Base-by-base conservation (phyloP, 2,329 filamentous ascomycete species). In the Fusarium tricinctum region DNA sequence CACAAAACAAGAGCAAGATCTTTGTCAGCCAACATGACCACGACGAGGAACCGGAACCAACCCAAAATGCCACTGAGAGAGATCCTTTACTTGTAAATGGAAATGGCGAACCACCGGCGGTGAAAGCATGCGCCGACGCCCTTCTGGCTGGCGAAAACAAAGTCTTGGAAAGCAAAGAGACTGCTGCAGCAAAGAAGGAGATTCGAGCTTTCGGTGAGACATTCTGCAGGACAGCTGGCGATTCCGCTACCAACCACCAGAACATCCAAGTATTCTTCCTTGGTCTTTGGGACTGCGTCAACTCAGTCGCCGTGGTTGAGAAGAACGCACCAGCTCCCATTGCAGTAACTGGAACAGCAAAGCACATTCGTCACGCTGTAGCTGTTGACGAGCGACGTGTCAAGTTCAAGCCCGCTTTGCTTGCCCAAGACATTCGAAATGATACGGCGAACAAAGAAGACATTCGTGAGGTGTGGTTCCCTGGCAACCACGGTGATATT, bases 281-380 rank as follows among this genome's bases (percentile, higher is more conserved):
- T 9, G 85, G 85, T 1, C 78, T 86, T 35, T 87, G 84, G 77
- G 85, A 87, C 66, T 84, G 82, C 58, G 84, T 87, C 49, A 85
- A 83, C 73, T 84, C 81, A 6, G 83, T 86, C 9, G 77, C 80
- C 1, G 75, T 81, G 10, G 55, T 81, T 19, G 80, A 81, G 54
- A 66, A 62, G 0, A 80, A 74, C 50, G 74, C 78, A 5, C 78
- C 75, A 9, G 72, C 78, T 6, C 81, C 81, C 4, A 75, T 79
- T 0, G 74, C 78, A 0, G 77, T 80, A 0, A 70, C 64, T 13
- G 77, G 82, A 6, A 81, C 82, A 1, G 83, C 84, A 1, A 66
- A 74, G 14, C 79, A 80, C 47, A 79, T 86, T 26, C 80, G 85
- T 0, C 85, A 87, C 50, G 85, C 85, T 2, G 83, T 86, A 1